Evolutionary conservation across 495 filamentous ascomycete genomes (phyloP).

Genomic region (Wilcoxina mikolae): DNA sequence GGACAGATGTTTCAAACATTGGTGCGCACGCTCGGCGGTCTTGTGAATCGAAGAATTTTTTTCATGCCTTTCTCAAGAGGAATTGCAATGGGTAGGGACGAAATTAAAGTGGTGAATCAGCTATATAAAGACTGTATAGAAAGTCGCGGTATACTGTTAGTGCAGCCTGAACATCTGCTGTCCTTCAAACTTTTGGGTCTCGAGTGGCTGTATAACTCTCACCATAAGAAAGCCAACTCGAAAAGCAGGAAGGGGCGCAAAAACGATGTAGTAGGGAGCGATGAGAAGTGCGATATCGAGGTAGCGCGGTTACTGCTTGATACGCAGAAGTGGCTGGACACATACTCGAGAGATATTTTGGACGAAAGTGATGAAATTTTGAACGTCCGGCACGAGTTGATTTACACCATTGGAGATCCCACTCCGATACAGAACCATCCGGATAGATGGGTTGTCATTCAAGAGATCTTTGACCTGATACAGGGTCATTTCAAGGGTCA

Average conservation of each 20-base stretch:
- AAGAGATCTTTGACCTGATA: conserved; percentile 40
- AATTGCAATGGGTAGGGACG: conserved; percentile 26
- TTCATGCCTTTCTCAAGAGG: conserved; percentile 49
- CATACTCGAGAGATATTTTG: conserved; percentile 39
- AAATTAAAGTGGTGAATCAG: conserved; percentile 25
- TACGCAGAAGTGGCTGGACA: conserved; percentile 34
- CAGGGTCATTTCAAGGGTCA: conserved; percentile 20
- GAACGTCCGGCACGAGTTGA: conserved; percentile 44
- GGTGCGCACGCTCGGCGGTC: conserved; percentile 42
- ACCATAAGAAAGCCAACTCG: too few species aligned
- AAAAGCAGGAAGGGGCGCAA: too few species aligned
- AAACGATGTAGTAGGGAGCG: too few species aligned
- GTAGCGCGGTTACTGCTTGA: conserved; percentile 31
- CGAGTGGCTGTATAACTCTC: conserved; percentile 35
- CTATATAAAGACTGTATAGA: conserved; percentile 37
- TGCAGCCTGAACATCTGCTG: conserved; percentile 55
- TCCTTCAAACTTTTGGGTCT: conserved; percentile 53
- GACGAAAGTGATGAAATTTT: conserved; percentile 57
- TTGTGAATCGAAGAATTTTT: conserved; percentile 45
- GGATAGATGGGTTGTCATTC: conserved; percentile 45
- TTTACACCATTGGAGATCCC: conserved; percentile 54
- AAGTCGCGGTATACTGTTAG: conserved; percentile 40
- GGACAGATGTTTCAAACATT: conserved; percentile 51
- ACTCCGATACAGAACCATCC: conserved; percentile 41
- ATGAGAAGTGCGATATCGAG: not conserved